Conservation (phyloP, 306 rosid species). For the Prunus armeniaca region DNA sequence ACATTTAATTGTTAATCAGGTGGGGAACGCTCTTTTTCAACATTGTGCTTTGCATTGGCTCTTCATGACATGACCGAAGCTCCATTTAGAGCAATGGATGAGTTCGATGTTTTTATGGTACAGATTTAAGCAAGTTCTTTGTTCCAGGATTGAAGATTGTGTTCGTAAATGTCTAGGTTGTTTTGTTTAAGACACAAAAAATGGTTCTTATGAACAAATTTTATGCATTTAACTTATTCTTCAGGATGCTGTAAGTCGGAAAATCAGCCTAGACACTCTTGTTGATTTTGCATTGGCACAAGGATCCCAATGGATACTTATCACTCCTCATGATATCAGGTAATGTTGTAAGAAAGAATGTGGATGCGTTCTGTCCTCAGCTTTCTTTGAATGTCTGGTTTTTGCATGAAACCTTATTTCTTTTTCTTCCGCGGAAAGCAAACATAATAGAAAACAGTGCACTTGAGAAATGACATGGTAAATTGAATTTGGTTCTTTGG, state of each 20-base stretch:
- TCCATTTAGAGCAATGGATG: slow-evolving; percentile 96
- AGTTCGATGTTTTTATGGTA: slow-evolving; percentile 98
- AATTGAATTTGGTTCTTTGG: slow-evolving; percentile 12
- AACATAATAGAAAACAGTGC: background rate
- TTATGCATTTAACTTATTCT: slow-evolving; percentile 18
- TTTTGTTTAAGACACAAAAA: background rate
- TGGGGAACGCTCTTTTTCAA: slow-evolving; percentile 95
- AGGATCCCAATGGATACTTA: slow-evolving; percentile 95
- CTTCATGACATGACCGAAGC: slow-evolving; percentile 96
- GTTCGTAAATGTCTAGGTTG: background rate
- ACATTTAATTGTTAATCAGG: slow-evolving; percentile 40
- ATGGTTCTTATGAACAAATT: background rate
- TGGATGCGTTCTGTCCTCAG: background rate
- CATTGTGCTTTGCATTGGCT: slow-evolving; percentile 86
- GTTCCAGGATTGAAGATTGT: background rate
- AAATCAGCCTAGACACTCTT: slow-evolving; percentile 88
- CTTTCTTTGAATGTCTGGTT: background rate
- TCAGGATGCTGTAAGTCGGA: slow-evolving; percentile 94
- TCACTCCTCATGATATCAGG: slow-evolving; percentile 95
- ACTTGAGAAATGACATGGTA: background rate
- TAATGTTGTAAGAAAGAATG: slow-evolving; percentile 9
- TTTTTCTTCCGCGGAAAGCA: background rate
- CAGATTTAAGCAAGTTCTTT: background rate
- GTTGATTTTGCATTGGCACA: slow-evolving; percentile 74
- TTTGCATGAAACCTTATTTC: background rate